Evolutionary conservation across 2,329 filamentous ascomycete species (phyloP).

Genomic region (Scedosporium aurantiacum): DNA sequence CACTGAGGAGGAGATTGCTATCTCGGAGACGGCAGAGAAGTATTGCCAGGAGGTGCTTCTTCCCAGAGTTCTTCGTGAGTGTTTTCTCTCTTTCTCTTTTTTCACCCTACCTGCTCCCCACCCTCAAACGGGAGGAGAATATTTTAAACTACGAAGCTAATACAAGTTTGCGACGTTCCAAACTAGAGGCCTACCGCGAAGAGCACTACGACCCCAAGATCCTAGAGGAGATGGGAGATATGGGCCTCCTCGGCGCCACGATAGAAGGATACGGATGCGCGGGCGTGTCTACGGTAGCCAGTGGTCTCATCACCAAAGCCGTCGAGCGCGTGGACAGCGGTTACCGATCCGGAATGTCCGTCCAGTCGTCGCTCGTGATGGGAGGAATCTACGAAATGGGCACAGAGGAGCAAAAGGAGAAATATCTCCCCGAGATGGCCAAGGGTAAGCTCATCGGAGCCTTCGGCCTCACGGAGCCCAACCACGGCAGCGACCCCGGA

Average conservation of each 20-base stretch:
- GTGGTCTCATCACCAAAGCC: slow-evolving; percentile 80
- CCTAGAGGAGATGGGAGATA: slow-evolving; percentile 80
- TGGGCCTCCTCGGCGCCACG: slow-evolving; percentile 77
- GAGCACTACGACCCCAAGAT: slow-evolving; percentile 81
- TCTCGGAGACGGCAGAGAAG: slow-evolving; percentile 79
- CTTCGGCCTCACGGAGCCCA: slow-evolving; percentile 85
- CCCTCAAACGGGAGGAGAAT: not conserved
- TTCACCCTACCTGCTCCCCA: too few species aligned
- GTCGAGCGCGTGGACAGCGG: slow-evolving; percentile 87
- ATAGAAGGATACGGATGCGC: slow-evolving; percentile 85
- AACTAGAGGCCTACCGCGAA: slow-evolving; percentile 68
- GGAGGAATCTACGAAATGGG: slow-evolving; percentile 84
- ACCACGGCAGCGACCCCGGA: slow-evolving; percentile 84
- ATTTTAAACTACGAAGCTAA: not conserved
- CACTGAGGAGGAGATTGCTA: slow-evolving; percentile 83
- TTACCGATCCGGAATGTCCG: slow-evolving; percentile 86
- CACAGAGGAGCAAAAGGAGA: slow-evolving; percentile 77
- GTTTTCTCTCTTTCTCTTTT: too few species aligned
- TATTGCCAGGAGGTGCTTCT: slow-evolving; percentile 88
- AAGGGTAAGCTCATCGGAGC: slow-evolving; percentile 74
- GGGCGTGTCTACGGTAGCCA: slow-evolving; percentile 75
- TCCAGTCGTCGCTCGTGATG: slow-evolving; percentile 89
- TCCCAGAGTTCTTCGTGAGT: slow-evolving; percentile 51
- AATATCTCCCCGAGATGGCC: slow-evolving; percentile 68
- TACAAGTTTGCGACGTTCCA: not conserved